Evolutionary conservation across 768 basidiomycete species (phyloP), one percentile per base, ranked within the genome.

Genomic region (Cystobasidium tubakii): DNA sequence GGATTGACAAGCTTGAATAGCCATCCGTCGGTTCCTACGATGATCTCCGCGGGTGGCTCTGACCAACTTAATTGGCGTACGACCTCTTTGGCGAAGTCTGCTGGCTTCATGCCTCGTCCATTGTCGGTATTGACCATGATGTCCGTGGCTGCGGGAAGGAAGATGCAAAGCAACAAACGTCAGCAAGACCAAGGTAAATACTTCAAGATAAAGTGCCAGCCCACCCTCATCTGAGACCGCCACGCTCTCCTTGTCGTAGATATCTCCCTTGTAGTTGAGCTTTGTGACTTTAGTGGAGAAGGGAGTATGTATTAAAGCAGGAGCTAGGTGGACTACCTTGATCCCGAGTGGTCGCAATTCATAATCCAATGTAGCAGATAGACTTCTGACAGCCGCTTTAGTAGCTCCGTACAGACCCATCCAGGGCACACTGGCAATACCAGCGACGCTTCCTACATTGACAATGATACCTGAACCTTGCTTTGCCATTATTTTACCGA

Each of bases 341-440:
- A 67, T 54, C 3, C 66, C 66, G 4, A 67, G 66, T 46, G 66
- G 66, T 53, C 46, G 27, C 31, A 67, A 27, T 36, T 67, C 66
- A 31, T 67, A 67, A 17, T 34, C 66, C 13, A 67, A 27, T 19
- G 66, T 67, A 19, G 66, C 44, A 1, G 66, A 46, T 36, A 67
- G 27, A 33, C 42, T 46, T 36, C 66, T 36, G 44, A 67, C 66
- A 31, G 66, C 66, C 2, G 66, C 43, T 43, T 67, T 67, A 7
- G 66, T 67, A 50, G 66, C 66, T 10, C 66, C 66, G 23, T 67
- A 67, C 3, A 67, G 46, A 25, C 66, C 66, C 66, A 67, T 67
- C 66, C 66, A 67, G 27, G 66, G 66, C 19, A 67, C 66, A 33
- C 33, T 21, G 1, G 66, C 66, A 15, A 67, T 53, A 23, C 66